Conservation (phyloP, 2,329 filamentous ascomycete genomes). For the Monosporascus sp. region DNA sequence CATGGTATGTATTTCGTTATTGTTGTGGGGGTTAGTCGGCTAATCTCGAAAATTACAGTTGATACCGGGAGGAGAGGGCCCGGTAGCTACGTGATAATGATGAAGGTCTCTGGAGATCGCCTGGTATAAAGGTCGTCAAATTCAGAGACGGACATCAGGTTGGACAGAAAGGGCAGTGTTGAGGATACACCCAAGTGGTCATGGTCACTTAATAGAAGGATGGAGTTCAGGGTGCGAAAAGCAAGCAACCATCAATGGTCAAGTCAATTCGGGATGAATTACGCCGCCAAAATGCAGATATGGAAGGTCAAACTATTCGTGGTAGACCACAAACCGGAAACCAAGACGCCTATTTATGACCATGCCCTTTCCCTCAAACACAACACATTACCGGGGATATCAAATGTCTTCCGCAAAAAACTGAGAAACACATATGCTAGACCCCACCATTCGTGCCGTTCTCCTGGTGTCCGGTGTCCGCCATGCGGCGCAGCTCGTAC, state of each 20-base stretch:
- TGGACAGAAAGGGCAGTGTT: neutral
- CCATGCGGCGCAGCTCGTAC: constrained; percentile 83
- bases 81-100: constrained; percentile 32
- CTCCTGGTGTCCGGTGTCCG: constrained; percentile 56
- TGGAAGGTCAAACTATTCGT: neutral
- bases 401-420: neutral
- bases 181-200: neutral
- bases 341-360: constrained; percentile 13
- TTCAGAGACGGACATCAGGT: neutral
- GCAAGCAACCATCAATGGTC: neutral
- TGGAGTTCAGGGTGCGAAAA: neutral
- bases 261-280: neutral
- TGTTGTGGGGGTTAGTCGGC: neutral
- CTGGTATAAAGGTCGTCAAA: neutral
- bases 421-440: constrained; percentile 10
- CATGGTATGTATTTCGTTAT: constrained; percentile 65
- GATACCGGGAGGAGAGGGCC: constrained; percentile 73
- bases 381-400: too few species aligned
- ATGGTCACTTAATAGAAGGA: neutral
- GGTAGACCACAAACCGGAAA: neutral
- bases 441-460: constrained; percentile 24
- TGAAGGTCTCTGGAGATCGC: neutral
- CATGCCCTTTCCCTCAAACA: too few species aligned
- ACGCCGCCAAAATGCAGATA: neutral
- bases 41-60: constrained; percentile 43